phyloP scores from a whole-genome alignment of 164 flowering plant species.

The Protea cynaroides region DNA sequence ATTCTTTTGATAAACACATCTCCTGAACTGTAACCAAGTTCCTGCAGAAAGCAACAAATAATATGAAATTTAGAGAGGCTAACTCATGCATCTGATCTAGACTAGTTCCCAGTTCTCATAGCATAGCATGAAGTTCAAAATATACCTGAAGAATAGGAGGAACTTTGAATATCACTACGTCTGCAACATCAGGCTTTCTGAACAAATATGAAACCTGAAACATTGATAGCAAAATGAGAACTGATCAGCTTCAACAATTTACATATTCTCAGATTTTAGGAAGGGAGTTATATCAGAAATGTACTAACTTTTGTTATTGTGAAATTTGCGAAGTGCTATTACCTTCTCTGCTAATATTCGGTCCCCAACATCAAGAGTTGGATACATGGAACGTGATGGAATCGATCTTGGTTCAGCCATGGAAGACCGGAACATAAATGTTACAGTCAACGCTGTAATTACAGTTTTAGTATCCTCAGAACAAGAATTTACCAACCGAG shows the following conservation, averaged over 20 bases:
- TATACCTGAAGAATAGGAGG: slow-evolving; percentile 75
- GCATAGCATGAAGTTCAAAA: background rate
- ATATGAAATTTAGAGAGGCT: background rate
- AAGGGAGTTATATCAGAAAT: too few relatives aligned
- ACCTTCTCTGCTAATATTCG: slow-evolving; percentile 73
- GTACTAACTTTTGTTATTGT: too few relatives aligned
- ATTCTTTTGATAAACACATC: slow-evolving; percentile 89
- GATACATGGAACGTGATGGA: slow-evolving; percentile 64
- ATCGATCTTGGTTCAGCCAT: slow-evolving; percentile 68
- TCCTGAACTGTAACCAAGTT: slow-evolving; percentile 54
- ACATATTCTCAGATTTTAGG: too few relatives aligned
- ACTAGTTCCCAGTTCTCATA: background rate
- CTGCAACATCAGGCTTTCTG: slow-evolving; percentile 74
- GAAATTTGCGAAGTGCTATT: background rate
- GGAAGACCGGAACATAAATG: slow-evolving; percentile 19
- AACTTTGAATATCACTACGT: slow-evolving; percentile 87
- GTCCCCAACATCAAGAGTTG: slow-evolving; percentile 71
- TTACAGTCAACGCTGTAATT: background rate
- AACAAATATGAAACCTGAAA: slow-evolving; percentile 82
- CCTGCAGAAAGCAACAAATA: slow-evolving; percentile 31
- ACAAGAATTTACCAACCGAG: slow-evolving; percentile 29
- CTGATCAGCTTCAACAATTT: background rate
- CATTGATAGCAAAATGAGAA: background rate
- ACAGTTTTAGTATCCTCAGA: background rate
- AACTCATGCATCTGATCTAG: background rate